These are phyloP conservation scores for Clarireedia monteithiana DNA, from an alignment of 2,329 filamentous ascomycete genomes.

Conservation along the genomic window DNA sequence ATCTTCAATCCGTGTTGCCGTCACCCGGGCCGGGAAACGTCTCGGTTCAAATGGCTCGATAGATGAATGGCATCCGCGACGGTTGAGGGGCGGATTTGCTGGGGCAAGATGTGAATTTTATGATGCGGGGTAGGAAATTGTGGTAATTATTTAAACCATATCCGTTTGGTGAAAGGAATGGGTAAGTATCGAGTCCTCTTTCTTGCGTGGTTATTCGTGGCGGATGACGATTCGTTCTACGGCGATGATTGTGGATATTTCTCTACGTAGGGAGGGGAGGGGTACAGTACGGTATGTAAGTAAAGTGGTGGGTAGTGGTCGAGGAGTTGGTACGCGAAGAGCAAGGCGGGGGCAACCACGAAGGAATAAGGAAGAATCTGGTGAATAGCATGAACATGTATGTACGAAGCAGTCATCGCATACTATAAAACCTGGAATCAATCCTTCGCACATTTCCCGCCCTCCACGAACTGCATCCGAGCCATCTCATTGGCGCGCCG, in stretches of 20 bases:
- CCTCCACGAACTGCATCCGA: not conserved
- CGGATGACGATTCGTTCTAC: conserved; percentile 5
- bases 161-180: not conserved
- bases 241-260: not conserved
- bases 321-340: not conserved
- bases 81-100: conserved; percentile 1
- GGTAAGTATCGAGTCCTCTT: not conserved
- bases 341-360: not conserved
- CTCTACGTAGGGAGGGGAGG: not conserved
- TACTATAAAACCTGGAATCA: not conserved
- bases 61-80: conserved; percentile 17
- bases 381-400: not conserved
- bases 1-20: conserved; percentile 60
- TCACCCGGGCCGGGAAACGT: conserved; percentile 60
- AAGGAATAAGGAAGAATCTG: not conserved
- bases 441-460: not conserved
- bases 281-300: not conserved
- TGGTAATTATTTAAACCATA: conserved; percentile 15
- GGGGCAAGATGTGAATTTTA: not conserved
- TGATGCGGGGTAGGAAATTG: not conserved
- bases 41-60: conserved; percentile 12
- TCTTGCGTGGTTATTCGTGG: not conserved
- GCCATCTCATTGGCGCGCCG: too few species aligned
- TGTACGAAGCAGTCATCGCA: not conserved
- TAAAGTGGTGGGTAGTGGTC: not conserved